Evolutionary conservation across 495 filamentous ascomycete species (phyloP).

Genomic region (Evansstolkia leycettana): DNA sequence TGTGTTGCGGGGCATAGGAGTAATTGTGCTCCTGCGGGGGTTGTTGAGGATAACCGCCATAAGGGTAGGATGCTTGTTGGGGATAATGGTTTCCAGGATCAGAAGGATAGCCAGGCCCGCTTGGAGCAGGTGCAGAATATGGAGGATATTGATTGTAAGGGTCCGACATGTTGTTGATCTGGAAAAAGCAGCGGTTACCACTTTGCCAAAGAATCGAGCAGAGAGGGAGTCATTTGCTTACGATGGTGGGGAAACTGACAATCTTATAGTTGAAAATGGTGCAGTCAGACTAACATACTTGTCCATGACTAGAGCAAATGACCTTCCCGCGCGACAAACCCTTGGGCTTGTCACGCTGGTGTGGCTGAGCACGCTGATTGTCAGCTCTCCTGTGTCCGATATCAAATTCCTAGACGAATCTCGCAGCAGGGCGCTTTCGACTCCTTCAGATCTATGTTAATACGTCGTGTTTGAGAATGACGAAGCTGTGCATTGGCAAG

Average conservation of each 20-base stretch:
- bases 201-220: no score
- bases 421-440: no score
- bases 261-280: neutral
- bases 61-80: slow-evolving; percentile 5
- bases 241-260: no score
- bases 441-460: no score
- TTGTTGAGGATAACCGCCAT: slow-evolving; percentile 1
- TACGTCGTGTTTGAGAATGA: no score
- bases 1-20: slow-evolving; percentile 13
- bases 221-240: no score
- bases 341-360: neutral
- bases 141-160: slow-evolving; percentile 10
- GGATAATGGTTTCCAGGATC: slow-evolving; percentile 13
- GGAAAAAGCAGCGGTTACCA: slow-evolving; percentile 6
- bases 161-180: neutral
- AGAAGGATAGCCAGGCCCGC: slow-evolving; percentile 15
- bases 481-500: no score
- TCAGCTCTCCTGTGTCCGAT: no score
- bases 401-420: no score
- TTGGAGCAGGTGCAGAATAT: slow-evolving; percentile 13
- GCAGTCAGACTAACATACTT: no score
- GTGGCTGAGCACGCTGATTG: no score
- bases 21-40: slow-evolving; percentile 11
- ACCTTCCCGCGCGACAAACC: slow-evolving; percentile 6
- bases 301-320: slow-evolving; percentile 3